phyloP scores from a whole-genome alignment of 805 yeast species.

The Starmerella lactis-condensi region DNA sequence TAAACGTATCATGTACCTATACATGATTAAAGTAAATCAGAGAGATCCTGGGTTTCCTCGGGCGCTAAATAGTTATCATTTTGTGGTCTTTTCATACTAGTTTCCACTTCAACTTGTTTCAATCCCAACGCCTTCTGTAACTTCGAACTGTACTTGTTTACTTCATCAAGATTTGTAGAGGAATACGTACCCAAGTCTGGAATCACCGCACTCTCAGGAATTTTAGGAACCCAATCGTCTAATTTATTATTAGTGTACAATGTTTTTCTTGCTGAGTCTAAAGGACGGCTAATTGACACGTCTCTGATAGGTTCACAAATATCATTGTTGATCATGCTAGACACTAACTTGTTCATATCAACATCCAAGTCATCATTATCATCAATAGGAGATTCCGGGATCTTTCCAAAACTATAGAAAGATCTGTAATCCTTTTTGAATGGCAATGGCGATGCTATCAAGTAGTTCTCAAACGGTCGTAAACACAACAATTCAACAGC shows the following conservation, averaged over 20 bases:
- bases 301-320: conserved; percentile 2
- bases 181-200: too few species aligned
- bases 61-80: too few species aligned
- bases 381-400: conserved; percentile 3
- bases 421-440: conserved; percentile 12
- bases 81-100: too few species aligned
- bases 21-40: too few species aligned
- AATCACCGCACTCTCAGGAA: too few species aligned
- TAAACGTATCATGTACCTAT: too few species aligned
- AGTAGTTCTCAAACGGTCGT: conserved; percentile 8
- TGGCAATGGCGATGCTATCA: conserved; percentile 12
- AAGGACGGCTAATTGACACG: conserved; percentile 1
- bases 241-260: conserved; percentile 4
- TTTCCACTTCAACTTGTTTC: too few species aligned
- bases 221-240: too few species aligned
- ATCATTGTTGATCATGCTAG: conserved; percentile 3
- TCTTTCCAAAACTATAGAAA: conserved; percentile 7
- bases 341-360: conserved; percentile 12
- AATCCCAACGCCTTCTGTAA: too few species aligned
- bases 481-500: conserved; percentile 10
- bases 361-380: conserved; percentile 5
- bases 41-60: too few species aligned
- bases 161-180: too few species aligned
- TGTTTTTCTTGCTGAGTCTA: conserved; percentile 1
- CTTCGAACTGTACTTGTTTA: too few species aligned